Base-by-base conservation (phyloP, 1,284 basidiomycete species). In the Microbotryum lychnidis-dioicae region DNA sequence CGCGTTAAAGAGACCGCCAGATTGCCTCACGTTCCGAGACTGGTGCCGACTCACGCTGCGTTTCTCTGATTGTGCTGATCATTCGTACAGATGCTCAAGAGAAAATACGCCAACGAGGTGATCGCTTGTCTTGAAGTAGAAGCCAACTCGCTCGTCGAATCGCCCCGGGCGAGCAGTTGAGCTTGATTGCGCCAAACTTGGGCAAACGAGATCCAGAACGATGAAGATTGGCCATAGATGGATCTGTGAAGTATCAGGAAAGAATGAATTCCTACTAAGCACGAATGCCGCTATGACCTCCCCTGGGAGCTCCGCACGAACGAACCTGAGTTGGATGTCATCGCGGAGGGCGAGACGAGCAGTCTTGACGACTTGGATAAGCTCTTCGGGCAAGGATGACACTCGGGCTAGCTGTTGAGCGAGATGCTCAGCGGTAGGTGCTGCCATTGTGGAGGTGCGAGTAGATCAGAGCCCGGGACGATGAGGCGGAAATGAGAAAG, bases 21-120 rank as follows among this genome's bases (percentile, higher is more conserved):
- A 42, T 12, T 42, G 10, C 37, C 37, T 16, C 37, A 42, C 12
- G 31, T 31, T 31, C 31, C 6, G 16, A 47, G 23, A 12, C 6
- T 6, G 21, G 31, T 9, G 42, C 49, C 51, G 10, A 47, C 66
- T 33, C 12, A 67, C 66, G 62, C 14, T 0, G 66, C 66, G 1
- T 27, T 31, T 4, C 5, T 16, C 45, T 67, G 66, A 25, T 63
- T 63, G 0, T 37, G 12, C 1, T 21, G 31, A 20, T 48, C 27
- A 23, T 51, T 44, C 3, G 54, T 61, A 23, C 56, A 58, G 29
- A 67, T 42, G 45, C 61, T 56, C 12, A 61, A 46, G 29, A 62
- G 29, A 18, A 67, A 55, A 6, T 50, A 58, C 6, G 66, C 63
- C 16, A 67, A 42, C 3, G 66, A 57, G 12, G 59, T 51, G 33